Base-by-base conservation (phyloP, 306 rosid genomes). In the Arachis stenosperma region DNA sequence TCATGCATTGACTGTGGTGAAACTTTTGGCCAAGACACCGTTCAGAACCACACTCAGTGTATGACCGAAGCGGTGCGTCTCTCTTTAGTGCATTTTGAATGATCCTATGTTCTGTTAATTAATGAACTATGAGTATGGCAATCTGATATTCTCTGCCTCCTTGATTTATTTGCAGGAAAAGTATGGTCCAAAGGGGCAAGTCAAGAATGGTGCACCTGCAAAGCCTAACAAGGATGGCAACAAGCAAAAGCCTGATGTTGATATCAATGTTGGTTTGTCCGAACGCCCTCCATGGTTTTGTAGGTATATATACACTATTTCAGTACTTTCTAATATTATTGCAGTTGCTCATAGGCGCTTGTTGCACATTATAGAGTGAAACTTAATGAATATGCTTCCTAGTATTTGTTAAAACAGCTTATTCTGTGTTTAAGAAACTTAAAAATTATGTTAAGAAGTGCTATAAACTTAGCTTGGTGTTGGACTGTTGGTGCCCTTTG, bases 241-340 rank as follows among this genome's bases (percentile, higher is more conserved):
- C 12, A 89, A 89, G 75, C 84, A 81, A 75, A 89, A 47, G 75
- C 88, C 87, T 3, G 87, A 85, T 70, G 83, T 94, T 71, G 96
- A 94, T 85, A 83, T 87, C 40, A 84, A 81, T 70, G 95, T 89
- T 59, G 97, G 99, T 29, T 84, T 94, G 44, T 86, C 95, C n/a
- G 86, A 91, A n/a, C 86, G 91, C 22, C 94, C 96, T 27, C 97
- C 99, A 0, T 94, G 99, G 97, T 89, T 88, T 79, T 89, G 97
- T 75, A 87, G 99, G 99, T 91, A 83, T 81, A 37, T 71, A 37
- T 71, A 51, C 33, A 75, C 39, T 17, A 10, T 33, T 61, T 14
- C 22, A 64, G 50, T 62, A 5, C 68, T 65, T 68, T 57, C 40
- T 67, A 53, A 22, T 60, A 6, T 11, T 47, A 14, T 65, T 77